Conservation (phyloP, 768 basidiomycete genomes). For the Pleurotus tuoliensis region DNA sequence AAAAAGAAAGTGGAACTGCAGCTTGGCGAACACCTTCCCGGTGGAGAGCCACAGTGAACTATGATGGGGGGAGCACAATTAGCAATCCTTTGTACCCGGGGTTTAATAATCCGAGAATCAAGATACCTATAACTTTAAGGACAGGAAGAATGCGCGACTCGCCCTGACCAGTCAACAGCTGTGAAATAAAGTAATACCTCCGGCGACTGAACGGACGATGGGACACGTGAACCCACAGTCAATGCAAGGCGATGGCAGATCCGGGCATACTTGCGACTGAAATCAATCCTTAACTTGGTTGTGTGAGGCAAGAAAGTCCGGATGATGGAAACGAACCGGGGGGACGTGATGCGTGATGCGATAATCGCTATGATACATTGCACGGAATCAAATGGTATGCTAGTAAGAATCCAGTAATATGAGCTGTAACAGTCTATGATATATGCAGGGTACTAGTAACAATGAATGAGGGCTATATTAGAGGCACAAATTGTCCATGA, state of each 20-base stretch:
- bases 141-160: slow-evolving; percentile 1
- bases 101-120: background rate
- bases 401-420: background rate
- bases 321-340: background rate
- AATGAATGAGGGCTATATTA: slow-evolving; percentile 2
- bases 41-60: background rate
- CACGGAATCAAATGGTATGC: background rate
- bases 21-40: slow-evolving; percentile 1
- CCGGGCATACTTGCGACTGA: background rate
- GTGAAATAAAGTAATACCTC: slow-evolving; percentile 2
- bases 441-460: background rate
- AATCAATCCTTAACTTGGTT: background rate
- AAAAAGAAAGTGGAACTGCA: slow-evolving; percentile 6
- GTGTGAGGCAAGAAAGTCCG: background rate
- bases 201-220: background rate
- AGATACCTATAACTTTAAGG: background rate
- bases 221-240: slow-evolving; percentile 3
- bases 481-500: slow-evolving; percentile 4
- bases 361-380: slow-evolving; percentile 2
- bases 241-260: background rate
- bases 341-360: background rate
- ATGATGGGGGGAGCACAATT: too few relatives aligned
- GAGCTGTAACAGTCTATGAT: slow-evolving; percentile 7
- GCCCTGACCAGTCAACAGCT: background rate
- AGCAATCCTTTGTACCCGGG: background rate